Evolutionary conservation across 768 basidiomycete species (phyloP).

Genomic region (Termitomyces sp.): DNA sequence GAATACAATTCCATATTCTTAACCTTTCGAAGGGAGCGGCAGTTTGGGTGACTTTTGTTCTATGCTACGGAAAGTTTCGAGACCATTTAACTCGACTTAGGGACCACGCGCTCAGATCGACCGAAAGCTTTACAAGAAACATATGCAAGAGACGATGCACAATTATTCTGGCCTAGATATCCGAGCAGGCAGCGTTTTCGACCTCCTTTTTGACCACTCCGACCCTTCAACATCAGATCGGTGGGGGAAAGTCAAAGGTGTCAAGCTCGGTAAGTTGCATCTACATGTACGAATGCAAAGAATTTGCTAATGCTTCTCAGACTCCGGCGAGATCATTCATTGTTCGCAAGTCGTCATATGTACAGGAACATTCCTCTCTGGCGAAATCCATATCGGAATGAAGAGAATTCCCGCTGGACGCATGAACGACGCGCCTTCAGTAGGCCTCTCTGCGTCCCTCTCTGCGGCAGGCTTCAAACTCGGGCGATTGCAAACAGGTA

Average conservation of each 20-base stretch:
- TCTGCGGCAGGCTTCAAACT: slow-evolving; percentile 73
- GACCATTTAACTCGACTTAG: slow-evolving; percentile 28
- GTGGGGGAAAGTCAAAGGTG: slow-evolving; percentile 58
- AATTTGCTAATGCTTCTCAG: slow-evolving; percentile 27
- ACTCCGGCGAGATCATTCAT: slow-evolving; percentile 65
- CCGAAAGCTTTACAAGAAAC: slow-evolving; percentile 71
- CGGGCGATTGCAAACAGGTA: slow-evolving; percentile 80
- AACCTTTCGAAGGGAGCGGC: slow-evolving; percentile 86
- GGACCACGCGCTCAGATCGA: slow-evolving; percentile 90
- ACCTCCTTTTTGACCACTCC: slow-evolving; percentile 61
- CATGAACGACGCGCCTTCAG: slow-evolving; percentile 63
- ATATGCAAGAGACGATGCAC: slow-evolving; percentile 70
- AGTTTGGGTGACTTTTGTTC: slow-evolving; percentile 74
- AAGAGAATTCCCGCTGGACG: slow-evolving; percentile 76
- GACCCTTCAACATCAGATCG: slow-evolving; percentile 23
- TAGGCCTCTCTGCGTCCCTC: slow-evolving; percentile 75
- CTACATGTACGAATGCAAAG: not conserved
- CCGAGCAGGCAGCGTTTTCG: slow-evolving; percentile 70
- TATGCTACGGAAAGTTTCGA: not conserved
- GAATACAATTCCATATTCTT: slow-evolving; percentile 83
- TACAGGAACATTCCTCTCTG: slow-evolving; percentile 88
- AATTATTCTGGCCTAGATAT: slow-evolving; percentile 68
- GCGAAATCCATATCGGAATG: slow-evolving; percentile 86
- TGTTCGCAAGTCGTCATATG: slow-evolving; percentile 85
- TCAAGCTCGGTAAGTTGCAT: slow-evolving; percentile 50